phyloP scores from a whole-genome alignment of 2,329 filamentous ascomycete genomes.

The Curvularia hawaiiensis region DNA sequence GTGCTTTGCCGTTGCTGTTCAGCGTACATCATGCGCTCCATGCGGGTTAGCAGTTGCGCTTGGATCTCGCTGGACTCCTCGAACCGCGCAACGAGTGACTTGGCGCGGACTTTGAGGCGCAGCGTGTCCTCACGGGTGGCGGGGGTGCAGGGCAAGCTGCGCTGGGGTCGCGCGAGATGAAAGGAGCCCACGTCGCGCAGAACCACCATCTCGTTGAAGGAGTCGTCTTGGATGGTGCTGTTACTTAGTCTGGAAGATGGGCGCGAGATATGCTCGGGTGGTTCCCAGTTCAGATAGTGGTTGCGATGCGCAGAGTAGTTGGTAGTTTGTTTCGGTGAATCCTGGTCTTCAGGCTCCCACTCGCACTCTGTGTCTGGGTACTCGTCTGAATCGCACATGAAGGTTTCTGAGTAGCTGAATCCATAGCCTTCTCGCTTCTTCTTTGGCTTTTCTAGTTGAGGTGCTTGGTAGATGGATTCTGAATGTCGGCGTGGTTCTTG shows the following conservation, averaged over 20 bases:
- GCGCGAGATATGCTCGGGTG: background rate
- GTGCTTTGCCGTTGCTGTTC: slow-evolving; percentile 10
- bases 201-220: slow-evolving; percentile 32
- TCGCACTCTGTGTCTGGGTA: slow-evolving; percentile 29
- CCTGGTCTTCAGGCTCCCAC: slow-evolving; percentile 15
- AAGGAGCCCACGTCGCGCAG: slow-evolving; percentile 27
- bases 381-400: slow-evolving; percentile 30
- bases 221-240: slow-evolving; percentile 11
- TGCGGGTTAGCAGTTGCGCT: slow-evolving; percentile 16
- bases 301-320: background rate
- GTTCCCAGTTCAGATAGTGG: slow-evolving; percentile 4
- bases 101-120: slow-evolving; percentile 22
- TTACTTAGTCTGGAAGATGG: slow-evolving; percentile 1
- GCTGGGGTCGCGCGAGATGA: slow-evolving; percentile 24
- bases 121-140: slow-evolving; percentile 31
- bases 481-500: slow-evolving; percentile 1
- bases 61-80: slow-evolving; percentile 27
- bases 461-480: slow-evolving; percentile 5
- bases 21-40: slow-evolving; percentile 31
- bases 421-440: slow-evolving; percentile 32
- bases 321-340: background rate
- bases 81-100: slow-evolving; percentile 23
- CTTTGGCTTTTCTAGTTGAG: slow-evolving; percentile 19
- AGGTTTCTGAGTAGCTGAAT: slow-evolving; percentile 30
- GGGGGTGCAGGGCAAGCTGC: slow-evolving; percentile 27